Percentiles rank a stretch among this genome's conserved stretches.
phyloP scores from a whole-genome alignment of 371 early-diverging fungal genomes.

The Mucor sp. region DNA sequence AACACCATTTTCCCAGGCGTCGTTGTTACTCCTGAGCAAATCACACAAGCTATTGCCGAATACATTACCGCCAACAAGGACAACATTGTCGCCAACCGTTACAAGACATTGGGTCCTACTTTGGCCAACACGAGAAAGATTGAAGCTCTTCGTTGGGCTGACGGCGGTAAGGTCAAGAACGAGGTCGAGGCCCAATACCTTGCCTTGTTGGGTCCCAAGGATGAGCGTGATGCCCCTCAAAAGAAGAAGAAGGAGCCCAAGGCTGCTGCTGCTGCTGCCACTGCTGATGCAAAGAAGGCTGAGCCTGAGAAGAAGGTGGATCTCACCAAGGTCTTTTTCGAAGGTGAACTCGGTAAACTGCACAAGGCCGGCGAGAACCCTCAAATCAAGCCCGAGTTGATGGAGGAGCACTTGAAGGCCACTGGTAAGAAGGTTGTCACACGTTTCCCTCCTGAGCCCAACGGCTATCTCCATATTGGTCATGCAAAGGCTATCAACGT shows the following conservation, averaged over 20 bases:
- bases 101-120: slow-evolving; percentile 75
- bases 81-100: slow-evolving; percentile 80
- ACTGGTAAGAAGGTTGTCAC: slow-evolving; percentile 97
- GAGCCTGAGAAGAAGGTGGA: slow-evolving; percentile 32
- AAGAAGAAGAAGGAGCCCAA: slow-evolving; percentile 66
- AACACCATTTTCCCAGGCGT: slow-evolving; percentile 35
- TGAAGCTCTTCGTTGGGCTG: slow-evolving; percentile 87
- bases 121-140: slow-evolving; percentile 74
- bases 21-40: slow-evolving; percentile 72
- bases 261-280: slow-evolving; percentile 29
- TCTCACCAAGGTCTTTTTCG: slow-evolving; percentile 70
- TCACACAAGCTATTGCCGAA: slow-evolving; percentile 53
- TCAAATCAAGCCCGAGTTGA: slow-evolving; percentile 92
- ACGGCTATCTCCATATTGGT: slow-evolving; percentile 98
- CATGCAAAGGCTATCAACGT: slow-evolving; percentile 99
- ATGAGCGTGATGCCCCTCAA: slow-evolving; percentile 86
- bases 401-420: slow-evolving; percentile 90
- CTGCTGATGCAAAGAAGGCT: slow-evolving; percentile 43
- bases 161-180: slow-evolving; percentile 82
- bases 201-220: slow-evolving; percentile 91
- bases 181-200: slow-evolving; percentile 84
- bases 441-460: slow-evolving; percentile 99
- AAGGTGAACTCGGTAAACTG: slow-evolving; percentile 90
- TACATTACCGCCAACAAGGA: slow-evolving; percentile 72
- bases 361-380: slow-evolving; percentile 98